These are phyloP conservation scores for Leavenworthia alabamica DNA, from an alignment of 345 rosid genomes.

Conservation along the genomic window DNA sequence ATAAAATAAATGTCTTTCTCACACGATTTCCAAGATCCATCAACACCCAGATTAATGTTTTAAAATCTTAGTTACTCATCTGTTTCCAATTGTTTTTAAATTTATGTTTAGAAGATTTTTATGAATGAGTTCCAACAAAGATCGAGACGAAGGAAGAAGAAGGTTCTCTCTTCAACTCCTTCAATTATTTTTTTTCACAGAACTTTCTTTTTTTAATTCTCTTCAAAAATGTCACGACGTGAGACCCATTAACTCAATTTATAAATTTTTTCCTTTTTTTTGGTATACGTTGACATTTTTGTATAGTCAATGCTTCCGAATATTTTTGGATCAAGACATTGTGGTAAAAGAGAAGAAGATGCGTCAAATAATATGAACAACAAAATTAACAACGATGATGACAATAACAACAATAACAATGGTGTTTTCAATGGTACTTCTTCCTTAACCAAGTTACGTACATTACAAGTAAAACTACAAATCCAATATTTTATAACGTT, in stretches of 20 bases:
- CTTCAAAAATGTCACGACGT: conserved; percentile 18
- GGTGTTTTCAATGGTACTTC: conserved; percentile 23
- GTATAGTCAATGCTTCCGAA: conserved; percentile 57
- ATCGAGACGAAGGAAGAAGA: conserved; percentile 69
- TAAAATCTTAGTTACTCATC: neutral
- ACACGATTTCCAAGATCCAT: conserved; percentile 26
- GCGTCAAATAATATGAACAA: conserved; percentile 25
- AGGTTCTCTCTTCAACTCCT: conserved; percentile 31
- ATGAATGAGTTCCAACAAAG: conserved; percentile 29
- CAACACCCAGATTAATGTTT: conserved; percentile 7
- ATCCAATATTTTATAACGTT: too few relatives aligned
- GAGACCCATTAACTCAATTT: conserved; percentile 29
- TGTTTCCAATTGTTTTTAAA: neutral
- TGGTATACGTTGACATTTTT: neutral
- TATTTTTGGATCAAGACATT: conserved; percentile 55
- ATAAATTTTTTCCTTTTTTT: neutral
- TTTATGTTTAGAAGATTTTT: neutral
- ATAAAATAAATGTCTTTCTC: conserved; percentile 6
- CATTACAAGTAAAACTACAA: conserved; percentile 27
- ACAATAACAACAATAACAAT: neutral
- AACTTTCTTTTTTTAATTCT: neutral
- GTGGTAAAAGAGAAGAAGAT: conserved; percentile 37
- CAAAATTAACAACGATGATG: conserved; percentile 22
- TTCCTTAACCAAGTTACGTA: neutral
- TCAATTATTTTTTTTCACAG: neutral